Base-by-base conservation (phyloP, 140 eudicot genomes). In the Senecio squalidus region DNA sequence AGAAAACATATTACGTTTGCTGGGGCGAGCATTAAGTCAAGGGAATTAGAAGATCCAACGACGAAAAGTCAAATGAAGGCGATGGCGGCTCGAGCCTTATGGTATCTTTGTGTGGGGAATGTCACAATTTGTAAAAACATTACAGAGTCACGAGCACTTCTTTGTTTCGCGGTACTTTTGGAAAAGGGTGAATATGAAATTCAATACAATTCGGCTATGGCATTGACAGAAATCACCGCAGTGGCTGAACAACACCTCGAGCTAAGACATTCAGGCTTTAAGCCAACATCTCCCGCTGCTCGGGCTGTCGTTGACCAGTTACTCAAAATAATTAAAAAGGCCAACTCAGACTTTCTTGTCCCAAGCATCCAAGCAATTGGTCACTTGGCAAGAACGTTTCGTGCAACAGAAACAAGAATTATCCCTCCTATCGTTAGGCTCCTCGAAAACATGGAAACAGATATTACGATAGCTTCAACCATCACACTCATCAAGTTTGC, bases 41-140 rank as follows among this genome's bases (percentile, higher is more conserved):
- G 85, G 64, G 94, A 82, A 39, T 64, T 62, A 9, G 96, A 84
- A 50, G 91, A 84, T 31, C 88, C 94, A 6, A 71, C n/a, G 0
- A 81, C 81, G 4, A 84, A 88, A 58, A 79, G 80, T 10, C 76
- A 81, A 31, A 81, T 84, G 96, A 88, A 88, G 62, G 79, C 82
- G 1, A 88, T 88, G 96, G 85, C 96, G 0, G 96, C 96, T 2
- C 66, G 94, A 21, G 94, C 96, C 4, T 75, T 88, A 0, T 80
- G 96, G 78, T 61, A 78, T 60, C 86, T 88, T 16, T 80, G 88
- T 62, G 72, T 63, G 6, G 83, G 88, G 2, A 88, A 88, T 25
- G 63, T 73, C 0, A 33, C 69, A 10, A 84, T 88, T 2, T 88
- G 96, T 28, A 68, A 72, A 4, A 84, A 83, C 79, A 84, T 88